Evolutionary conservation across 306 rosid species (phyloP), one percentile per base, ranked within the genome.

Genomic region (Trifolium repens): DNA sequence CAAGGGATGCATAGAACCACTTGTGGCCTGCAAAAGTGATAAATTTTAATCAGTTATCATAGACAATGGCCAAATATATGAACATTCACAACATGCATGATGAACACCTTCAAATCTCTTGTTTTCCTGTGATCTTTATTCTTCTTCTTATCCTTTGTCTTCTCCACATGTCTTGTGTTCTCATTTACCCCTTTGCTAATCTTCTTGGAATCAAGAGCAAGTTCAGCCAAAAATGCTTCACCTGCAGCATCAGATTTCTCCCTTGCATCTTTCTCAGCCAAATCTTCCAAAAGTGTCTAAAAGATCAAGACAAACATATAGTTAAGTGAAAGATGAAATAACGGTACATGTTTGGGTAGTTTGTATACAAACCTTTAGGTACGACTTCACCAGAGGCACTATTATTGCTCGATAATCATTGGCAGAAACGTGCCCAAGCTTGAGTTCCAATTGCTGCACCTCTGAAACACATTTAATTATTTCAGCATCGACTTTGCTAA

Each of bases 211-310:
- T 96, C 97, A 57, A 85, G 96, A 57, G 88, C 99, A 84, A 96
- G 96, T 85, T 96, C 99, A 1, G 98, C 99, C 86, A 96, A 86
- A 82, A 96, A 85, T 42, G 98, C 98, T 82, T 96, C 98, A 69
- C 99, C 84, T 16, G 91, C 92, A 53, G 97, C 99, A 83, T 96
- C 99, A 24, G 99, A 96, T 85, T 88, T 92, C 84, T 92, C 91
- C 12, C 88, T 89, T 67, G 96, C 99, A 83, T 96, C 92, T 83
- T 90, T 90, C 91, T 96, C 97, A 47, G 99, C 98, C 82, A 96
- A 87, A 77, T 89, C 97, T 84, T 92, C 99, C 88, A 92, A 86
- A 67, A 81, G 87, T 52, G 90, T 83, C 99, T 96, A 71, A 81
- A 80, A 57, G 85, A 69, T 69, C 12, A n/a, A 27, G 57, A 61